Conservation (phyloP, 2,329 filamentous ascomycete species). For the Pseudogymnoascus sp. region DNA sequence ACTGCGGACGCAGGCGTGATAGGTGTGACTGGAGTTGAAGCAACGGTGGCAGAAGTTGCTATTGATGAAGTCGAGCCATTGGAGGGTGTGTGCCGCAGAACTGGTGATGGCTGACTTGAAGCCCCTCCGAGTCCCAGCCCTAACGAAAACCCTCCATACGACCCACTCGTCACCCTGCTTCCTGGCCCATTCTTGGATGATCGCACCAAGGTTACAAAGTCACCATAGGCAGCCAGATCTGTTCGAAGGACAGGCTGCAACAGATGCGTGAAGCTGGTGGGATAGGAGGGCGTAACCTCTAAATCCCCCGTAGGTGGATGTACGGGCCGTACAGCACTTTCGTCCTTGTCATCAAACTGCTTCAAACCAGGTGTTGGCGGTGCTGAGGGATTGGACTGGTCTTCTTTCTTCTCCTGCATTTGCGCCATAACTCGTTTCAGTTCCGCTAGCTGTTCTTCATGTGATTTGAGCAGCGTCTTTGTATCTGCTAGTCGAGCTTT, state of each 20-base stretch:
- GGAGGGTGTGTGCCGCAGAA: constrained; percentile 39
- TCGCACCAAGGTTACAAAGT: constrained; percentile 72
- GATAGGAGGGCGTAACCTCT: constrained; percentile 46
- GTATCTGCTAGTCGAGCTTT: constrained; percentile 80
- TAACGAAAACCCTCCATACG: constrained; percentile 50
- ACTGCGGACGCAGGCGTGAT: constrained; percentile 48
- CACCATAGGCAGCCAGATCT: constrained; percentile 73
- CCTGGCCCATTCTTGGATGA: constrained; percentile 53
- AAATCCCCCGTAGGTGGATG: constrained; percentile 32
- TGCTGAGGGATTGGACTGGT: constrained; percentile 60
- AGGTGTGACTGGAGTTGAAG: constrained; percentile 51
- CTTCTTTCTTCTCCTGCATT: constrained; percentile 67
- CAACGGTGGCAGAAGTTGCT: constrained; percentile 41
- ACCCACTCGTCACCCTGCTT: constrained; percentile 66
- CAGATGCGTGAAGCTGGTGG: constrained; percentile 72
- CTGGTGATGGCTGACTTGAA: constrained; percentile 26
- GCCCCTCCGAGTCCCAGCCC: constrained; percentile 40
- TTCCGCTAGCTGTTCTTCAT: constrained; percentile 87
- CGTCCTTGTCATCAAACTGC: constrained; percentile 55
- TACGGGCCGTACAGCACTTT: constrained; percentile 32
- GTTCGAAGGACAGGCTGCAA: constrained; percentile 76
- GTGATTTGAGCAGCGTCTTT: constrained; percentile 74
- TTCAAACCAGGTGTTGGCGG: constrained; percentile 71
- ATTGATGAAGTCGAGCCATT: constrained; percentile 57
- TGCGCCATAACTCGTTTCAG: constrained; percentile 89